Evolutionary conservation across 1,139 yeast species (phyloP).

Genomic region (Wickerhamomyces sp.): DNA sequence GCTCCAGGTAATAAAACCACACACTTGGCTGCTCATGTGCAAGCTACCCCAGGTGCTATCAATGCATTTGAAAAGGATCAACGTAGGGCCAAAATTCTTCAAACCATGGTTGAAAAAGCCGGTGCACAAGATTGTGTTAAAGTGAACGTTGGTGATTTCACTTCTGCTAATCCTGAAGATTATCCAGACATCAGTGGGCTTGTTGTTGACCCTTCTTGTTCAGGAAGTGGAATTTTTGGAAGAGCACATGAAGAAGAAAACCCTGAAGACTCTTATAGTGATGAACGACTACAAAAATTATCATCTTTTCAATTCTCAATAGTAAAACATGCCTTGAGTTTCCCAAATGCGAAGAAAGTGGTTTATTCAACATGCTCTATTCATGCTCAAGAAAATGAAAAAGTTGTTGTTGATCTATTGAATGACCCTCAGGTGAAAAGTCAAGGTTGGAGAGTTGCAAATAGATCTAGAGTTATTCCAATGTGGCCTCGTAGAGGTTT

Average conservation of each 20-base stretch:
- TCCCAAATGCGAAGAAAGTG: conserved; percentile 72
- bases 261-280: conserved; percentile 37
- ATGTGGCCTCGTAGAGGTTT: conserved; percentile 84
- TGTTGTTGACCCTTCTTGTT: conserved; percentile 94
- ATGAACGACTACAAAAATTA: conserved; percentile 62
- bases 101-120: conserved; percentile 76
- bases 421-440: conserved; percentile 54
- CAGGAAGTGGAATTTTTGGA: conserved; percentile 97
- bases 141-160: conserved; percentile 82
- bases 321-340: conserved; percentile 80
- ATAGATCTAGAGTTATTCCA: conserved; percentile 64
- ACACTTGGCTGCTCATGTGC: conserved; percentile 68
- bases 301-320: conserved; percentile 84
- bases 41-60: conserved; percentile 31
- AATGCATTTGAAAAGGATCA: conserved; percentile 86
- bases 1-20: conserved; percentile 99
- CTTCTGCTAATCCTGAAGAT: conserved; percentile 56
- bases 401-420: conserved; percentile 76
- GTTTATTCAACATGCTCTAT: conserved; percentile 95
- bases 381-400: conserved; percentile 89
- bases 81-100: conserved; percentile 64
- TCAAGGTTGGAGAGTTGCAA: conserved; percentile 74
- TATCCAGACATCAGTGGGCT: conserved; percentile 69
- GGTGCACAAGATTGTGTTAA: conserved; percentile 62
- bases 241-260: conserved; percentile 44